Conservation (phyloP, 1,284 basidiomycete species). For the Limonomyces culmigenus region DNA sequence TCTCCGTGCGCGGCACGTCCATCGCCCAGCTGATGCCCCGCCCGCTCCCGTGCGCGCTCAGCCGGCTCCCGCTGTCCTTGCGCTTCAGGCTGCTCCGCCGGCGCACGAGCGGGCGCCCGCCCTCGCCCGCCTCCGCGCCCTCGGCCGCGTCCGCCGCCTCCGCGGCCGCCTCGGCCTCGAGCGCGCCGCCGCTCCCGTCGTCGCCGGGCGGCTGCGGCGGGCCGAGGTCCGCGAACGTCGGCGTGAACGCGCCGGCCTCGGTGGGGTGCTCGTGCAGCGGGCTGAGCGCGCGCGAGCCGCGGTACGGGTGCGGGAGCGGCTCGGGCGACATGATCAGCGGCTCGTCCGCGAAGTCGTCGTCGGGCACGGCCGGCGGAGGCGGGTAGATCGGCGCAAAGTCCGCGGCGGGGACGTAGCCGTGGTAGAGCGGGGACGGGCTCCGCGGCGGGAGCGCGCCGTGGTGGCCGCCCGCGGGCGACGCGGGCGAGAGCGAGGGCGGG, state of each 20-base stretch:
- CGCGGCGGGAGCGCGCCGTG: neutral
- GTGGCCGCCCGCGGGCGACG: neutral
- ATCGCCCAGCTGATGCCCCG: conserved; percentile 65
- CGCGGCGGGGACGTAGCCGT: neutral
- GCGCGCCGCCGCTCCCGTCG: neutral
- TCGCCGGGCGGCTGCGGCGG: too few relatives aligned
- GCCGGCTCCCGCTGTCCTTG: conserved; percentile 20
- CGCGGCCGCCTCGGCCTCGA: neutral
- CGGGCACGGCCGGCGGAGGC: neutral
- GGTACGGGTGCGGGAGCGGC: neutral
- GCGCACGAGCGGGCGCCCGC: conserved; percentile 19
- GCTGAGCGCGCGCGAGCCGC: neutral
- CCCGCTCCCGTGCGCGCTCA: conserved; percentile 34
- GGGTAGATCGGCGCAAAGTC: neutral
- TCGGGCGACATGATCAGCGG: neutral
- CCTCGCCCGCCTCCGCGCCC: neutral
- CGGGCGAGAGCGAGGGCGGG: neutral
- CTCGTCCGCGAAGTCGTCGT: neutral
- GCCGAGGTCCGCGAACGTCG: neutral
- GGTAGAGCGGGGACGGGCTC: neutral
- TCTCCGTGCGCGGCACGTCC: conserved; percentile 15
- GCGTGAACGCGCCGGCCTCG: too few relatives aligned
- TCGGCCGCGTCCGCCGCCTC: neutral
- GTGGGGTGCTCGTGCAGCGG: neutral
- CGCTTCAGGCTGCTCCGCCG: conserved; percentile 48